Evolutionary conservation across 345 rosid genomes (phyloP), one percentile per base, ranked within the genome.

Genomic region (Boechera divaricarpa): DNA sequence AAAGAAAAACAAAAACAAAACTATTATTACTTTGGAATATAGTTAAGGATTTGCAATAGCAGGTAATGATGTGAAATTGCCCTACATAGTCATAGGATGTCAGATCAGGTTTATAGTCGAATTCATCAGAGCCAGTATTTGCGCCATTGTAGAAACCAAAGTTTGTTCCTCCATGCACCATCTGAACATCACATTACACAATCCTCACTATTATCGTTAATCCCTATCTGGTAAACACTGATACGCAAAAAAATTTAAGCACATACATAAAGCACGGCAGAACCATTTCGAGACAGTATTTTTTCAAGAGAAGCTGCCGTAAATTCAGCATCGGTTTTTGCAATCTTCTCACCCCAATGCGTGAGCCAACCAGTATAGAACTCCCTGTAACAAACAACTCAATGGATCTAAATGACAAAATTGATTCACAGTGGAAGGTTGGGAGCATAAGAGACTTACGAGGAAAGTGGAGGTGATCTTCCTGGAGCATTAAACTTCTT

Each of bases 121-220:
- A 84, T 77, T 87, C 87, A 42, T 75, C 79, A 1, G 51, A 44
- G 66, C 90, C 97, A 60, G 94, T 90, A 77, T 94, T 94, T 79
- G 98, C 98, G 71, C 98, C 98, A 74, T 77, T 90, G 59, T 90
- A 92, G 83, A 94, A 94, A 67, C 98, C 98, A 80, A 92, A 94
- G 85, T 94, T 94, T 53, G 97, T 89, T 74, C 98, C 98, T 69
- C 98, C 98, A 73, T 94, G 98, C 59, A 89, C 98, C 98, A 94
- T 92, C 98, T 94, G 81, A 82, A 79, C 53, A 72, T 66, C 73
- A 41, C 62, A 72, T 39, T 57, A 65, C 63, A 52, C 41, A 8
- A 66, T 5, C 49, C n/a, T 72, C 57, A 59, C 1, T 0, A 3
- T 31, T 9, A 70, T 36, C 10, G 29, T 63, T 59, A 59, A 69